Evolutionary conservation across 768 basidiomycete genomes (phyloP).

Genomic region (Tricholoma furcatifolium): DNA sequence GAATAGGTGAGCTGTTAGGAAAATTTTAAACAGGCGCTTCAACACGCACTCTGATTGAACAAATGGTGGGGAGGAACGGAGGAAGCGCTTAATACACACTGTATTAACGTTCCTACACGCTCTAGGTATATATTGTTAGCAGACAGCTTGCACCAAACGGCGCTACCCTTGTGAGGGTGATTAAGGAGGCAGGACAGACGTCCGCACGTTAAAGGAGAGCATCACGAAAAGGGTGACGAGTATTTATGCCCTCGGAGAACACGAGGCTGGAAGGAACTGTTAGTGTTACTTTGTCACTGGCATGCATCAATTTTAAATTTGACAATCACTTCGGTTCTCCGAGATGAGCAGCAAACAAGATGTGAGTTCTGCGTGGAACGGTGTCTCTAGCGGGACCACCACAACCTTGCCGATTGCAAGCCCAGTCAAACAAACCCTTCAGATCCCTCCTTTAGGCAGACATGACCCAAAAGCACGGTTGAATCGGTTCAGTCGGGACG

Average conservation of each 20-base stretch:
- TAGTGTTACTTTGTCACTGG: background rate
- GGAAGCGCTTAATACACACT: conserved; percentile 10
- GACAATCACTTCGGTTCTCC: conserved; percentile 2
- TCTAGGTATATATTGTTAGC: conserved; percentile 21
- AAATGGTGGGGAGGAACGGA: background rate
- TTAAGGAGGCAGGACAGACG: conserved; percentile 28
- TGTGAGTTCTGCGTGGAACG: too few species aligned
- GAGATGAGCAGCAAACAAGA: conserved; percentile 12
- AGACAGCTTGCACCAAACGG: conserved; percentile 13
- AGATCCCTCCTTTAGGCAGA: conserved; percentile 13
- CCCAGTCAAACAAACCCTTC: conserved; percentile 27
- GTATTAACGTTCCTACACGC: conserved; percentile 14
- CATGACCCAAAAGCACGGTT: conserved; percentile 24
- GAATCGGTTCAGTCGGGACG: conserved; percentile 26
- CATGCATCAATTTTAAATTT: background rate
- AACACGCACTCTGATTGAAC: conserved; percentile 8
- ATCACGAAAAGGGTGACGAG: conserved; percentile 25
- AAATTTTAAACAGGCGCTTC: background rate
- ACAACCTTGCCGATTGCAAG: conserved; percentile 10
- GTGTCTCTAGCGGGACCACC: too few species aligned
- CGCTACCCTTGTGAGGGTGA: conserved; percentile 13
- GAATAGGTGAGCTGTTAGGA: background rate
- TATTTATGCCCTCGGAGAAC: conserved; percentile 34
- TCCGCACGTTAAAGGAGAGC: conserved; percentile 32
- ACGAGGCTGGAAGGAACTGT: conserved; percentile 35